Evolutionary conservation across 176 grass and related monocot genomes (phyloP).

Genomic region (Oryza officinalis): DNA sequence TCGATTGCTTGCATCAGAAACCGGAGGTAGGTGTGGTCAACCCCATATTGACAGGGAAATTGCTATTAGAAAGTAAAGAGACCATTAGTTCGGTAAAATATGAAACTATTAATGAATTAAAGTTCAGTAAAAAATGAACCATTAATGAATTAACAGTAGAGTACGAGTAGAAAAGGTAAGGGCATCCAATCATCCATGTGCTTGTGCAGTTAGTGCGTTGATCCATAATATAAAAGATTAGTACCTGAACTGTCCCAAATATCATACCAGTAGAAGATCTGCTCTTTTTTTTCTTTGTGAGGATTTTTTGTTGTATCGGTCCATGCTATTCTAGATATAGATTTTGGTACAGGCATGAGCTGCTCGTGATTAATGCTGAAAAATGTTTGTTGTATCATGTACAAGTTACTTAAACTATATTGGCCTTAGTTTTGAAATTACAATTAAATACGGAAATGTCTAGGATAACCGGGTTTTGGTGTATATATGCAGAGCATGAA

Average conservation of each 20-base stretch:
- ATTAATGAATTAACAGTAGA: not conserved
- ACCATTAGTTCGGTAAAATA: not conserved
- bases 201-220: not conserved
- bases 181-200: not conserved
- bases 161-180: not conserved
- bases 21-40: not conserved
- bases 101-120: not conserved
- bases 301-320: not conserved
- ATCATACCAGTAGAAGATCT: not conserved
- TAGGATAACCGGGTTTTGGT: not conserved
- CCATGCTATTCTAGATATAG: not conserved
- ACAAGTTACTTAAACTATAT: not conserved
- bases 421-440: not conserved
- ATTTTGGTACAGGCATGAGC: not conserved
- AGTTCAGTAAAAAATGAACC: not conserved
- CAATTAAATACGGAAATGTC: not conserved
- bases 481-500: too few relatives aligned
- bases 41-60: not conserved
- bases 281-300: not conserved
- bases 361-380: not conserved
- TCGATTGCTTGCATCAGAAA: constrained; percentile 1
- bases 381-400: not conserved
- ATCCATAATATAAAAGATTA: not conserved
- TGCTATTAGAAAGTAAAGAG: not conserved
- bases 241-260: not conserved